Conservation (phyloP, 2,329 filamentous ascomycete genomes). For the Neoarthrinium moseri region DNA sequence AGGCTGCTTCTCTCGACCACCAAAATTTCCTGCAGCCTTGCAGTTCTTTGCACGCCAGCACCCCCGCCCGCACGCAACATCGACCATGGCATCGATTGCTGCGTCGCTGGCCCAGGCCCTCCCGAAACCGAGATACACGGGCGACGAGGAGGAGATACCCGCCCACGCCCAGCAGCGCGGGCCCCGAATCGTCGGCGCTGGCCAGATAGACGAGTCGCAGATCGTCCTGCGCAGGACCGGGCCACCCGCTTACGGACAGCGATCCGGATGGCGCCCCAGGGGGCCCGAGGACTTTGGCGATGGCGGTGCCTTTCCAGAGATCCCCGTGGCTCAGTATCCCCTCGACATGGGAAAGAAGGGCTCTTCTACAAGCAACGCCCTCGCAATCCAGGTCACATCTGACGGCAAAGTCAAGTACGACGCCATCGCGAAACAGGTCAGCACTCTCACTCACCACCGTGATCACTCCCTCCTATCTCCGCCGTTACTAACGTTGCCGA, state of each 20-base stretch:
- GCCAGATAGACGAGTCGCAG: slow-evolving; percentile 80
- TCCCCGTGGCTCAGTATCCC: slow-evolving; percentile 91
- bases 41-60: neutral
- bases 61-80: slow-evolving; percentile 12
- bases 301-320: slow-evolving; percentile 93
- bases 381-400: slow-evolving; percentile 87
- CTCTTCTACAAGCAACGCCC: slow-evolving; percentile 73
- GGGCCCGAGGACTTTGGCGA: slow-evolving; percentile 90
- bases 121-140: slow-evolving; percentile 87
- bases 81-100: slow-evolving; percentile 66
- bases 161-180: slow-evolving; percentile 72
- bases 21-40: neutral
- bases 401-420: slow-evolving; percentile 97
- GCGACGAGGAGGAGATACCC: slow-evolving; percentile 81
- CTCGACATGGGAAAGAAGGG: slow-evolving; percentile 90
- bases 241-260: slow-evolving; percentile 84
- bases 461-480: neutral
- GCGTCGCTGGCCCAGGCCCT: slow-evolving; percentile 75
- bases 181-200: slow-evolving; percentile 76
- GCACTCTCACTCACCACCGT: neutral
- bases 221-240: slow-evolving; percentile 78
- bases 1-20: slow-evolving; percentile 1
- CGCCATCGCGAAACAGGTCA: slow-evolving; percentile 71
- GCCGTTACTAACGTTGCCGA: neutral
- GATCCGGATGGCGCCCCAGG: slow-evolving; percentile 87